phyloP scores from a whole-genome alignment of 1,139 yeast genomes.

The Yamadazyma triangularis region DNA sequence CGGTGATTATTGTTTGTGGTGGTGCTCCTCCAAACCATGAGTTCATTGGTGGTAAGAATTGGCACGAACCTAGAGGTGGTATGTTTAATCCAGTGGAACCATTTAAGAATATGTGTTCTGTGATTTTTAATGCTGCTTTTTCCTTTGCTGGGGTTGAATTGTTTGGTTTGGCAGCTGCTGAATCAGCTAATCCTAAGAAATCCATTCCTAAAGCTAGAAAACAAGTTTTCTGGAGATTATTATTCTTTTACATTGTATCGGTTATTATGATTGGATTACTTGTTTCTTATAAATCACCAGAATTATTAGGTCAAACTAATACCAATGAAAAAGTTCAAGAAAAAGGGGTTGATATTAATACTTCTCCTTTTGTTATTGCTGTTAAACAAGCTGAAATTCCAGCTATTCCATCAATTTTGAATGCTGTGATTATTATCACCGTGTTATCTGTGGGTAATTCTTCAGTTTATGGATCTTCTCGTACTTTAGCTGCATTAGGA shows the following conservation, averaged over 20 bases:
- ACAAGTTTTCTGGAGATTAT: slow-evolving; percentile 32
- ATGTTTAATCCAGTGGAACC: slow-evolving; percentile 24
- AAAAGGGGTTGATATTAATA: slow-evolving; percentile 28
- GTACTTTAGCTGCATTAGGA: slow-evolving; percentile 32
- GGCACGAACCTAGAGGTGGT: slow-evolving; percentile 30
- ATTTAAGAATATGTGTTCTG: slow-evolving; percentile 77
- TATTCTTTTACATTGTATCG: slow-evolving; percentile 26
- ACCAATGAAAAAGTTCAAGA: slow-evolving; percentile 12
- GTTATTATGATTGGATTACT: slow-evolving; percentile 29
- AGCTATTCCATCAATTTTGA: slow-evolving; percentile 30
- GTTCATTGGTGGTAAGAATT: slow-evolving; percentile 28
- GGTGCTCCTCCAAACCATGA: slow-evolving; percentile 34
- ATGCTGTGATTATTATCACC: slow-evolving; percentile 28
- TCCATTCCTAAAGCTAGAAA: slow-evolving; percentile 31
- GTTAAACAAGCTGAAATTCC: slow-evolving; percentile 26
- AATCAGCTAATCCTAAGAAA: slow-evolving; percentile 28
- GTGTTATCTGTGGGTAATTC: slow-evolving; percentile 33
- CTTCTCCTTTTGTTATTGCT: slow-evolving; percentile 41
- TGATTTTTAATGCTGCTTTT: slow-evolving; percentile 81
- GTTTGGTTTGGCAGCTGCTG: slow-evolving; percentile 34
- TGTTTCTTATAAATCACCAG: slow-evolving; percentile 24
- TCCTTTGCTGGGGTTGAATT: slow-evolving; percentile 50
- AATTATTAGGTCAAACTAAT: slow-evolving; percentile 13
- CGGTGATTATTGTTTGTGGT: slow-evolving; percentile 26
- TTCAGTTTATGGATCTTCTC: slow-evolving; percentile 32